A percentile compares a stretch with the other conserved stretches of the same genome.
Evolutionary conservation across 2,329 filamentous ascomycete species (phyloP).

Genomic region (Esteya vermicola): DNA sequence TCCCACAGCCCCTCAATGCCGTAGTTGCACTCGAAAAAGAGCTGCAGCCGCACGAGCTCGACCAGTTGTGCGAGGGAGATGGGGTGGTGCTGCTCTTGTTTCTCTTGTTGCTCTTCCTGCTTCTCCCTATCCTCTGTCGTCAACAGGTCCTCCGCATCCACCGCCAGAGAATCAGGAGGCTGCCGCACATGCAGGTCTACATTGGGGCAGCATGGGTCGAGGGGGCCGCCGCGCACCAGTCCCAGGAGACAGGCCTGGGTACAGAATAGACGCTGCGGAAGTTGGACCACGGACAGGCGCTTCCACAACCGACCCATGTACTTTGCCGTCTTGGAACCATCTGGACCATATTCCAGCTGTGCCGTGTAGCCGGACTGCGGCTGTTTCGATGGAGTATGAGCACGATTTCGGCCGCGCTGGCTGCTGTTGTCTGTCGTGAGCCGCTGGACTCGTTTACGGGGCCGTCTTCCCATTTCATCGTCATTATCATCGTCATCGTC

Average conservation of each 20-base stretch:
- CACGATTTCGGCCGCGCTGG: too few species aligned
- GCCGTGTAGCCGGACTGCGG: too few species aligned
- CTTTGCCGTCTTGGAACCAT: background rate
- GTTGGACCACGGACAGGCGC: background rate
- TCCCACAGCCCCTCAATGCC: background rate
- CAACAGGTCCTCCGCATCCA: too few species aligned
- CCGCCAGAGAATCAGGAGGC: too few species aligned
- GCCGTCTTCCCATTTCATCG: too few species aligned
- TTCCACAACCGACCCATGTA: too few species aligned
- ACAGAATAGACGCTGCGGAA: background rate
- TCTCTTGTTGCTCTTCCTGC: background rate
- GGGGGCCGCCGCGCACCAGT: background rate
- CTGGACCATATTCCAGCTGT: too few species aligned
- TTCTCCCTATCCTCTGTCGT: too few species aligned
- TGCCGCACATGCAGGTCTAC: background rate
- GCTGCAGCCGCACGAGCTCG: background rate
- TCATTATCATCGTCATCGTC: too few species aligned
- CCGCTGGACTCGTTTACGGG: too few species aligned
- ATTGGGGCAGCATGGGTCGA: background rate
- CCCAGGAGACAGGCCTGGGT: slow-evolving; percentile 2
- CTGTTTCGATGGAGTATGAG: too few species aligned
- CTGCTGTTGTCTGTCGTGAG: too few species aligned
- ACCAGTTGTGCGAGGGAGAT: background rate
- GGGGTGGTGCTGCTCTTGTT: background rate
- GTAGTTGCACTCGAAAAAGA: background rate